Conservation (phyloP, 192 early-diverging fungal genomes). For the Dissophora globulifera region DNA sequence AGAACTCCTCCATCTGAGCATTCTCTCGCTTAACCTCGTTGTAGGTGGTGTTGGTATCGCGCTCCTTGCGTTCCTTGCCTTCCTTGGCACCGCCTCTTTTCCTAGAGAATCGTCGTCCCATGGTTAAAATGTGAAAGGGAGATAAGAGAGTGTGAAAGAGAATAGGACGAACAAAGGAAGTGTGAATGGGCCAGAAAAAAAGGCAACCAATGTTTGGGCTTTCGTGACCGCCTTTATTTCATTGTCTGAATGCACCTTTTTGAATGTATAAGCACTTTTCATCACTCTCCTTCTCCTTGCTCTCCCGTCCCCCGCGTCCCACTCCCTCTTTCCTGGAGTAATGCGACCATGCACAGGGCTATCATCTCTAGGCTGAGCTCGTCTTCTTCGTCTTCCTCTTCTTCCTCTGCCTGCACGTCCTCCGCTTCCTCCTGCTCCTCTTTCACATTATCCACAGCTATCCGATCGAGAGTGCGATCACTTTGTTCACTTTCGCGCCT, state of each 20-base stretch:
- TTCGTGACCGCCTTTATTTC: background rate
- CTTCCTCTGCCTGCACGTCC: background rate
- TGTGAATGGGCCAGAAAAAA: background rate
- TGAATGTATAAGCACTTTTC: too few relatives aligned
- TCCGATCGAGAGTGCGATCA: background rate
- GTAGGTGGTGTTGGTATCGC: conserved; percentile 49
- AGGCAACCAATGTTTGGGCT: too few relatives aligned
- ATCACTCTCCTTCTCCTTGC: background rate
- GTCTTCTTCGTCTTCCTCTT: background rate
- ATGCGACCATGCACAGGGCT: conserved; percentile 13
- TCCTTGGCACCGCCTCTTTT: conserved; percentile 42
- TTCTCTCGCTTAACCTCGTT: conserved; percentile 65
- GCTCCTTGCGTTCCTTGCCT: conserved; percentile 51
- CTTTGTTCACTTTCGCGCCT: background rate
- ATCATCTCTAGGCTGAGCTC: conserved; percentile 13
- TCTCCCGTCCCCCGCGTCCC: background rate
- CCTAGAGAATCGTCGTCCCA: conserved; percentile 44
- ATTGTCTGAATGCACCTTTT: background rate
- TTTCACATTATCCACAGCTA: too few relatives aligned
- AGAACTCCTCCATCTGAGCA: conserved; percentile 73
- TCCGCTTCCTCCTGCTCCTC: too few relatives aligned
- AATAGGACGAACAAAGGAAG: background rate
- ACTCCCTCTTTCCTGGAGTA: background rate
- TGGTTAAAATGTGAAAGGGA: conserved; percentile 2
- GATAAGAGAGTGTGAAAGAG: background rate